A percentile compares a stretch with the other conserved stretches of the same genome.
These are phyloP conservation scores for Macrolepiota fuliginosa DNA, from an alignment of 768 basidiomycete species.

Conservation along the genomic window DNA sequence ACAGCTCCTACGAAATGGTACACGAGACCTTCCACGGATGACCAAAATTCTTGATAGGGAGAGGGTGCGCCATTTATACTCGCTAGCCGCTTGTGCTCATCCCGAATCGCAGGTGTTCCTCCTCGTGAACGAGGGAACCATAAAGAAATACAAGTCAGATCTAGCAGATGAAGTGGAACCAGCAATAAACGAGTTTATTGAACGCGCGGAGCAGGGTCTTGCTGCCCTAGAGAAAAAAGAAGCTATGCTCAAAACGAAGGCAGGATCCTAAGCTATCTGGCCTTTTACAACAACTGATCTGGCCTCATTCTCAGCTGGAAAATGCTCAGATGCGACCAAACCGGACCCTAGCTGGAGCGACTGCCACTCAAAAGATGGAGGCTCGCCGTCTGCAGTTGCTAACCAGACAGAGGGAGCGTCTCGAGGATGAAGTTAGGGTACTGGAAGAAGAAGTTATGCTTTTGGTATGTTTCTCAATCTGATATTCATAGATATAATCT, in stretches of 20 bases:
- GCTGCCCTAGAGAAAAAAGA: conserved; percentile 61
- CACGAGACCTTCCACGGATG: conserved; percentile 71
- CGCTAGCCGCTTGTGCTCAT: not conserved
- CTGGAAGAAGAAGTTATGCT: conserved; percentile 62
- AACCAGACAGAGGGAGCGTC: conserved; percentile 60
- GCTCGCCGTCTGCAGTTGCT: conserved; percentile 63
- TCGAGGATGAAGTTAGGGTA: conserved; percentile 60
- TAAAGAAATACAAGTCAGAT: conserved; percentile 72
- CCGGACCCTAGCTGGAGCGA: conserved; percentile 44
- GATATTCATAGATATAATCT: not conserved
- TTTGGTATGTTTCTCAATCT: conserved; percentile 35
- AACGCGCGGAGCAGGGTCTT: conserved; percentile 68
- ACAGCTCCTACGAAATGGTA: conserved; percentile 64
- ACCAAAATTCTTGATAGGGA: conserved; percentile 65
- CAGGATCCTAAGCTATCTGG: conserved; percentile 22
- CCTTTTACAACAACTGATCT: not conserved
- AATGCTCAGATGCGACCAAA: conserved; percentile 45
- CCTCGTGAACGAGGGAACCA: conserved; percentile 68
- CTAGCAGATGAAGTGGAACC: conserved; percentile 82
- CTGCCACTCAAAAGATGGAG: conserved; percentile 63
- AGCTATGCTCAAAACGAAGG: conserved; percentile 61
- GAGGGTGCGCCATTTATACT: conserved; percentile 39
- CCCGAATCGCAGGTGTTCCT: conserved; percentile 58
- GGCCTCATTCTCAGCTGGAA: conserved; percentile 46
- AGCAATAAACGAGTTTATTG: conserved; percentile 71